A percentile compares a stretch with the other conserved stretches of the same genome.
These are phyloP conservation scores for Xanthoconium purpureum DNA, from an alignment of 768 basidiomycete species.

Conservation along the genomic window DNA sequence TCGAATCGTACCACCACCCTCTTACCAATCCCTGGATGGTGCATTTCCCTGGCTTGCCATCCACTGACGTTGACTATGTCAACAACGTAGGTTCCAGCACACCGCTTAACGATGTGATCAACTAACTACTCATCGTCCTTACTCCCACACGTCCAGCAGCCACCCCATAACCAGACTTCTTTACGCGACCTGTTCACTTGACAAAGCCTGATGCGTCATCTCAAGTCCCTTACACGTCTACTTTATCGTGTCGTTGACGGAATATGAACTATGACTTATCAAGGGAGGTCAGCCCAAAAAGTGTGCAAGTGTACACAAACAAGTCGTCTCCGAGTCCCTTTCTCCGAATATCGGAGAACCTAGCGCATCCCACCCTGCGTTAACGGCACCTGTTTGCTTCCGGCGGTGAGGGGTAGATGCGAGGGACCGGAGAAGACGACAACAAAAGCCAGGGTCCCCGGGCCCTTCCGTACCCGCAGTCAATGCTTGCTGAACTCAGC, in stretches of 20 bases:
- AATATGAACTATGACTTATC: background rate
- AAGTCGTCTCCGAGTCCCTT: background rate
- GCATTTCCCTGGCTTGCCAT: no score
- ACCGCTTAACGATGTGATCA: no score
- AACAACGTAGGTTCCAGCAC: no score
- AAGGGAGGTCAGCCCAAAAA: background rate
- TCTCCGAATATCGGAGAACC: conserved; percentile 2
- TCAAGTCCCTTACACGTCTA: no score
- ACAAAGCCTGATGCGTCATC: no score
- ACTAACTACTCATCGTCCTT: no score
- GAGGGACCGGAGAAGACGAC: background rate
- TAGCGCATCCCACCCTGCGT: background rate
- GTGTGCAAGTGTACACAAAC: background rate
- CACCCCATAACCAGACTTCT: no score
- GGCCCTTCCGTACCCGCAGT: conserved; percentile 9
- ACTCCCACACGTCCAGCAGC: no score
- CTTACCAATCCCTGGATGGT: no score
- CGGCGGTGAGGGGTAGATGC: background rate
- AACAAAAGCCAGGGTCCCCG: background rate
- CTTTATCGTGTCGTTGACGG: no score
- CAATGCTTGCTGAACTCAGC: background rate
- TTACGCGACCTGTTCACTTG: no score
- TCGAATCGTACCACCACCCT: background rate
- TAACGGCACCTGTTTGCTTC: background rate
- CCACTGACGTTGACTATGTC: no score